These are phyloP conservation scores for Schoenoplectus tabernaemontani DNA, from an alignment of 202 grass and related monocot species.

Conservation along the genomic window DNA sequence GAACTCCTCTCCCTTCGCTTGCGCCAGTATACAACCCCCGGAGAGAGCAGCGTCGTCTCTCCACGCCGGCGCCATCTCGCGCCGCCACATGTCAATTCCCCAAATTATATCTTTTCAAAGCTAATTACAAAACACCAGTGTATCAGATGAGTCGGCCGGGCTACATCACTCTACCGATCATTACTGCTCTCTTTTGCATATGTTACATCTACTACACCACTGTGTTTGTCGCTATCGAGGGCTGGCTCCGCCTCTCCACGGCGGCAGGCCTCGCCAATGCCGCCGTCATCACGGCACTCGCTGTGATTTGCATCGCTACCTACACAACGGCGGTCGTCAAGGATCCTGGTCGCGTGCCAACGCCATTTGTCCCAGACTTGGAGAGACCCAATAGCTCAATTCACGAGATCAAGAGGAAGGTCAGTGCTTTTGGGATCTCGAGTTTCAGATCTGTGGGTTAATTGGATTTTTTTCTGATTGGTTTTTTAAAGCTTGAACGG, in stretches of 20 bases:
- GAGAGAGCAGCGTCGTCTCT: not conserved
- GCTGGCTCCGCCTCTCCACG: constrained; percentile 62
- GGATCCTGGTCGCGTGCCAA: constrained; percentile 78
- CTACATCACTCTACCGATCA: constrained; percentile 82
- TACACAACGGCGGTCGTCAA: constrained; percentile 52
- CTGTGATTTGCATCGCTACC: constrained; percentile 43
- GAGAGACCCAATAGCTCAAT: constrained; percentile 47
- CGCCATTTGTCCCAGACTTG: constrained; percentile 65
- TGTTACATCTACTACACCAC: constrained; percentile 78
- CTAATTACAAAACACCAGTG: constrained; percentile 17
- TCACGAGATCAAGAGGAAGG: constrained; percentile 95
- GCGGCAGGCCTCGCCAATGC: constrained; percentile 65
- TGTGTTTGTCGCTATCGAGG: constrained; percentile 76
- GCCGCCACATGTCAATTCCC: not conserved
- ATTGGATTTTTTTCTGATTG: not conserved
- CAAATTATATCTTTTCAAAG: not conserved
- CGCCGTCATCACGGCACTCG: constrained; percentile 38
- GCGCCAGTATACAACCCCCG: constrained; percentile 8
- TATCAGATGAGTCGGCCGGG: constrained; percentile 53
- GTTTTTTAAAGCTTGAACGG: not conserved
- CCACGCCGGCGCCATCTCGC: not conserved
- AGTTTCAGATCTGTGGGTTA: constrained; percentile 26
- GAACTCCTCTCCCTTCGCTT: not conserved
- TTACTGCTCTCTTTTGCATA: constrained; percentile 64
- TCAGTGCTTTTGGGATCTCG: constrained; percentile 21